Evolutionary conservation across 345 rosid species (phyloP).

Genomic region (Heritiera littoralis): DNA sequence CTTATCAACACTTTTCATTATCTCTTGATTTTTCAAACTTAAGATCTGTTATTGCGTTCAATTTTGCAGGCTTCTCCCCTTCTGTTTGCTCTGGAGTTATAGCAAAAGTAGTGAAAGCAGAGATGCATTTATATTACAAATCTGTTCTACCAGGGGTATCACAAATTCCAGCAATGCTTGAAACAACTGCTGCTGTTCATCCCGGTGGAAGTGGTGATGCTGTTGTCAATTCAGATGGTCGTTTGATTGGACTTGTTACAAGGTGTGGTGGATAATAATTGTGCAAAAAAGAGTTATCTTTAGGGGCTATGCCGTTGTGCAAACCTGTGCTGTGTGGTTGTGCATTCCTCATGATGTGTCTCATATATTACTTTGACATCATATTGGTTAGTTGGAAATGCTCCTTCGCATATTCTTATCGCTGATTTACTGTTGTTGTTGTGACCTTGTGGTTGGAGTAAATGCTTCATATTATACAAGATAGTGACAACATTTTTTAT

Average conservation of each 20-base stretch:
- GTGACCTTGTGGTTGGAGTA: background rate
- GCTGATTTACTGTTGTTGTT: background rate
- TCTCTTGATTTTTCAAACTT: conserved; percentile 14
- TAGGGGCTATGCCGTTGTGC: background rate
- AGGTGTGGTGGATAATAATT: conserved; percentile 46
- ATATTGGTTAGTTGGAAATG: background rate
- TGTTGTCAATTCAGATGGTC: conserved; percentile 70
- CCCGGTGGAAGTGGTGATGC: conserved; percentile 98
- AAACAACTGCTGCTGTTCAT: conserved; percentile 95
- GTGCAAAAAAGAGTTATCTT: background rate
- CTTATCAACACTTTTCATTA: background rate
- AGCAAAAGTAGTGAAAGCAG: conserved; percentile 72
- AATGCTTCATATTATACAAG: background rate
- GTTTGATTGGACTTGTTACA: conserved; percentile 90
- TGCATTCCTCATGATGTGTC: background rate
- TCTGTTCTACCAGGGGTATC: conserved; percentile 33
- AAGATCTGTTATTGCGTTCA: conserved; percentile 15
- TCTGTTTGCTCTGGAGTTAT: conserved; percentile 86
- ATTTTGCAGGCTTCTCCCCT: conserved; percentile 61
- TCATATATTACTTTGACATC: background rate
- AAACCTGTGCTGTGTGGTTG: background rate
- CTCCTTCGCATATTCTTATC: background rate
- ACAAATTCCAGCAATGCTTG: conserved; percentile 80
- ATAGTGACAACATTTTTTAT: background rate
- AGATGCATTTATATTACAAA: conserved; percentile 34